Evolutionary conservation across 2,329 filamentous ascomycete species (phyloP).

Genomic region (Pyrenochaeta sp.): DNA sequence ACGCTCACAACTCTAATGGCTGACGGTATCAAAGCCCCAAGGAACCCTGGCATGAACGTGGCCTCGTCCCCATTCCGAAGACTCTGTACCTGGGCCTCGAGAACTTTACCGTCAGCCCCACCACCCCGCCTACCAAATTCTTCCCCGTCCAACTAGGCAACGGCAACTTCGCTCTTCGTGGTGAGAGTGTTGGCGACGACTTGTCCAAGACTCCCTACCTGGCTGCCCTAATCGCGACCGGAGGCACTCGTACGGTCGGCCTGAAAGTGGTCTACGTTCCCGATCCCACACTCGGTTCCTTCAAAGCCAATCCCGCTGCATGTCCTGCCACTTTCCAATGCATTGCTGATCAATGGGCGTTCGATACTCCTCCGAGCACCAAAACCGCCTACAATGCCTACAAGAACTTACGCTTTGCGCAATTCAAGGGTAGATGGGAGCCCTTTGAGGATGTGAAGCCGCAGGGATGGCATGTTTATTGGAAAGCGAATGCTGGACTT

Average conservation of each 20-base stretch:
- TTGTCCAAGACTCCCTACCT: conserved; percentile 17
- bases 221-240: conserved; percentile 18
- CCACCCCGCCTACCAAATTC: conserved; percentile 20
- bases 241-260: conserved; percentile 12
- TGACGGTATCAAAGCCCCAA: conserved; percentile 11
- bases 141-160: conserved; percentile 16
- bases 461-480: conserved; percentile 31
- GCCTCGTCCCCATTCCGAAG: conserved; percentile 20
- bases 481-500: conserved; percentile 18
- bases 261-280: conserved; percentile 20
- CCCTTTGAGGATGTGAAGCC: conserved; percentile 23
- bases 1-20: neutral
- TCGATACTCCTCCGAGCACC: too few species aligned
- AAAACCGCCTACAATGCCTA: neutral
- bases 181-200: conserved; percentile 14
- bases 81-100: conserved; percentile 27
- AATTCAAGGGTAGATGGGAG: conserved; percentile 21
- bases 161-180: conserved; percentile 21
- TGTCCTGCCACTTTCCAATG: conserved; percentile 23
- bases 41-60: conserved; percentile 26
- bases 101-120: conserved; percentile 32
- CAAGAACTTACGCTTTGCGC: conserved; percentile 15
- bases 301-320: conserved; percentile 8
- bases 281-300: conserved; percentile 5
- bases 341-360: conserved; percentile 17